phyloP scores from a whole-genome alignment of 2,329 filamentous ascomycete genomes.

The Fusarium sp. region DNA sequence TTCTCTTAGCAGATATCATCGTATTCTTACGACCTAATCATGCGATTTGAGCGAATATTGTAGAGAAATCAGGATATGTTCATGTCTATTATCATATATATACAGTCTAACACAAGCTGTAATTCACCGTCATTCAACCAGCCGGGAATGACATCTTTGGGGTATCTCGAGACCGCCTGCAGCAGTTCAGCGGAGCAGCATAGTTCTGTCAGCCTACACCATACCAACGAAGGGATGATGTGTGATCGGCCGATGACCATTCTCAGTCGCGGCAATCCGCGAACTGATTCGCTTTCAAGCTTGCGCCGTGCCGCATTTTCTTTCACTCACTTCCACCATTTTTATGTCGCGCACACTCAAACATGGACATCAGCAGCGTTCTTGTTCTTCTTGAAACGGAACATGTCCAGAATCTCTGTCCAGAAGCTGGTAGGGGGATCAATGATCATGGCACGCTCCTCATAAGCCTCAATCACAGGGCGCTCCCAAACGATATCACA shows the following conservation, averaged over 20 bases:
- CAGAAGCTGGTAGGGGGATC: slow-evolving; percentile 61
- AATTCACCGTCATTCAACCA: slow-evolving; percentile 11
- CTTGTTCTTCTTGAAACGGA: slow-evolving; percentile 37
- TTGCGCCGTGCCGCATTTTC: neutral
- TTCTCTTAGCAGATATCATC: too few relatives aligned
- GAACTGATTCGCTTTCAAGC: neutral
- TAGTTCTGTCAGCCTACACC: neutral
- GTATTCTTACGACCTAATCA: too few relatives aligned
- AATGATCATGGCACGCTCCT: slow-evolving; percentile 54
- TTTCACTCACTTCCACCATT: neutral
- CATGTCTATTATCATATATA: slow-evolving; percentile 28
- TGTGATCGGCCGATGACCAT: neutral
- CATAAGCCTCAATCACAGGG: slow-evolving; percentile 67
- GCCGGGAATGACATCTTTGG: slow-evolving; percentile 6
- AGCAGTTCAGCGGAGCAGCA: neutral
- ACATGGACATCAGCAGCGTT: slow-evolving; percentile 29
- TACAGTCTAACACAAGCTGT: slow-evolving; percentile 18
- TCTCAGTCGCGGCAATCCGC: neutral
- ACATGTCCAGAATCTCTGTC: slow-evolving; percentile 33
- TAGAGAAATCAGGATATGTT: slow-evolving; percentile 4
- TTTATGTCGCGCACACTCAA: slow-evolving; percentile 3
- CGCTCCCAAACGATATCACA: slow-evolving; percentile 70
- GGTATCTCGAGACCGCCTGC: slow-evolving; percentile 22
- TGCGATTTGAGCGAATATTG: neutral
- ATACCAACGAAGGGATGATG: neutral